Percentiles rank a stretch among this genome's conserved stretches.
Evolutionary conservation across 2,329 filamentous ascomycete genomes (phyloP).

Genomic region (Fusarium devonianum): DNA sequence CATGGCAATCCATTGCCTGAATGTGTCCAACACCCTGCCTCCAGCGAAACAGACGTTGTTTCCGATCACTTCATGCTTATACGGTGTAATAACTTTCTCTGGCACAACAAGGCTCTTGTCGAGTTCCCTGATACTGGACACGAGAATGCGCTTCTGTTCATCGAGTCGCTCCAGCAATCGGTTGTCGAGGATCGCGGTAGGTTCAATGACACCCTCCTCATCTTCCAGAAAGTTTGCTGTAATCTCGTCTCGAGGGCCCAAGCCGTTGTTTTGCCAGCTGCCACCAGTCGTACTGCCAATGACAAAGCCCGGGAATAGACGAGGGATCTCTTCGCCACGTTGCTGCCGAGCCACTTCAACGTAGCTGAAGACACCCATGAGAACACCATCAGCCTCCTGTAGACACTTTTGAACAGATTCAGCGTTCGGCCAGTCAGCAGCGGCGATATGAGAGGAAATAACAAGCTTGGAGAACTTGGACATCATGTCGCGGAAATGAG

Average conservation of each 20-base stretch:
- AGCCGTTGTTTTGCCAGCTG: slow-evolving; percentile 81
- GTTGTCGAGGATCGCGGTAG: slow-evolving; percentile 75
- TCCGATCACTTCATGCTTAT: slow-evolving; percentile 79
- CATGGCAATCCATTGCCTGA: slow-evolving; percentile 86
- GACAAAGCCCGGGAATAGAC: slow-evolving; percentile 93
- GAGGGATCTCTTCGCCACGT: slow-evolving; percentile 88
- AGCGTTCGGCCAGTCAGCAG: slow-evolving; percentile 91
- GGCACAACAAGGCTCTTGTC: slow-evolving; percentile 81
- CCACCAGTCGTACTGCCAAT: slow-evolving; percentile 84
- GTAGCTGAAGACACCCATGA: slow-evolving; percentile 93
- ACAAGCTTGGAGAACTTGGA: slow-evolving; percentile 99
- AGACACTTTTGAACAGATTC: slow-evolving; percentile 95
- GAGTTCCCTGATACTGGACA: slow-evolving; percentile 84
- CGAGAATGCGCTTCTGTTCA: slow-evolving; percentile 82
- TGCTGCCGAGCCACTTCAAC: slow-evolving; percentile 95
- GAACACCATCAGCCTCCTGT: slow-evolving; percentile 95
- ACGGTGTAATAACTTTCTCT: slow-evolving; percentile 82
- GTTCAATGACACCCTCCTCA: slow-evolving; percentile 75
- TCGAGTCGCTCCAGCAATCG: slow-evolving; percentile 84
- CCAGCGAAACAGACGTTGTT: slow-evolving; percentile 83
- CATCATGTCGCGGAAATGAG: slow-evolving; percentile 99
- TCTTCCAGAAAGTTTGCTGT: slow-evolving; percentile 88
- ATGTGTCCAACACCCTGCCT: slow-evolving; percentile 83
- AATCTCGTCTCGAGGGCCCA: slow-evolving; percentile 71
- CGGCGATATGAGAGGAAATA: slow-evolving; percentile 95